A percentile compares a stretch with the other conserved stretches of the same genome.
phyloP scores from a whole-genome alignment of 1,139 yeast genomes.

The Entelexis sorbosivorans region DNA sequence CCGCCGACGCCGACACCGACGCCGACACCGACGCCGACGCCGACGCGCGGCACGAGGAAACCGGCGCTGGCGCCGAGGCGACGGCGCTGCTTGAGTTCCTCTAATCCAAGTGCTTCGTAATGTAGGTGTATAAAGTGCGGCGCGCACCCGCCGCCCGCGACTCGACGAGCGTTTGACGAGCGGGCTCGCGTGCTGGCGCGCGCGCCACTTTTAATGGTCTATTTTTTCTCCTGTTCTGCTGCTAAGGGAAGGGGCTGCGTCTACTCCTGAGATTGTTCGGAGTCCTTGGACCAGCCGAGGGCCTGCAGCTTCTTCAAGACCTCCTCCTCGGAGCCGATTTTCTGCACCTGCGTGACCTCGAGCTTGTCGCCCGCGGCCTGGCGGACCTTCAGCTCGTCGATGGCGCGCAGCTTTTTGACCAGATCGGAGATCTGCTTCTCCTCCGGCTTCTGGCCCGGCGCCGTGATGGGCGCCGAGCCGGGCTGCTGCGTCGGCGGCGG shows the following conservation, averaged over 20 bases:
- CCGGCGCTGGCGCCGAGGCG: too few relatives aligned
- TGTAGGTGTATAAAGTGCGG: too few relatives aligned
- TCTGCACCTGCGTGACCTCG: constrained; percentile 86
- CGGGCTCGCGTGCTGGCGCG: too few relatives aligned
- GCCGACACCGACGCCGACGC: too few relatives aligned
- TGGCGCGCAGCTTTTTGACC: constrained; percentile 86
- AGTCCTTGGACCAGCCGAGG: constrained; percentile 62
- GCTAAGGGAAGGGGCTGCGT: too few relatives aligned
- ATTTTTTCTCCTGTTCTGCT: too few relatives aligned
- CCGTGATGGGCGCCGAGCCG: constrained; percentile 20
- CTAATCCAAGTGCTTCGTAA: too few relatives aligned
- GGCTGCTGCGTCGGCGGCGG: constrained; percentile 23
- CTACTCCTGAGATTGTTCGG: constrained; percentile 2
- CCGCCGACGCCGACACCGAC: not conserved
- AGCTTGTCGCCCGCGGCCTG: constrained; percentile 74
- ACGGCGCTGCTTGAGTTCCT: too few relatives aligned
- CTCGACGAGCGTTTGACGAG: too few relatives aligned
- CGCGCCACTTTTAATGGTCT: too few relatives aligned
- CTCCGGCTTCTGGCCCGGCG: constrained; percentile 38
- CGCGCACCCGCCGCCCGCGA: too few relatives aligned
- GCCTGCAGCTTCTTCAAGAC: constrained; percentile 60
- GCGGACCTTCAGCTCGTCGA: constrained; percentile 76
- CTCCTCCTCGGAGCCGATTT: constrained; percentile 74
- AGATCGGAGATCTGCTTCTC: constrained; percentile 87
- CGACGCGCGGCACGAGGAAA: too few relatives aligned